Conservation (phyloP, 176 grass and related monocot species). For the Oryza glaberrima region DNA sequence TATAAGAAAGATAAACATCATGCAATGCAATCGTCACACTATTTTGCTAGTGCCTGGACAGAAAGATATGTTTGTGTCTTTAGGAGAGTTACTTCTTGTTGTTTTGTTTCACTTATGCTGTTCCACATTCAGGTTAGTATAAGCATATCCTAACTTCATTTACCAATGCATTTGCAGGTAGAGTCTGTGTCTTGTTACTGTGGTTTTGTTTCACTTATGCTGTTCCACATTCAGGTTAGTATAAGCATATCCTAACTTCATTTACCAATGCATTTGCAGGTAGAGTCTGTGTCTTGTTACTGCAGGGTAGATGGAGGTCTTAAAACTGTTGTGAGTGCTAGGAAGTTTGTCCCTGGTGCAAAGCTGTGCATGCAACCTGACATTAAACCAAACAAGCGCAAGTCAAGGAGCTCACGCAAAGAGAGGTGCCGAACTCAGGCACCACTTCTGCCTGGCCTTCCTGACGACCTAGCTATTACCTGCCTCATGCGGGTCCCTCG, state of each 20-base stretch:
- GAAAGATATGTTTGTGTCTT: not conserved
- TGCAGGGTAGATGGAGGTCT: slow-evolving; percentile 72
- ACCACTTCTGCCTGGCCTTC: slow-evolving; percentile 84
- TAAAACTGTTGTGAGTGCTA: slow-evolving; percentile 71
- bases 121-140: slow-evolving; percentile 18
- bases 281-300: slow-evolving; percentile 66
- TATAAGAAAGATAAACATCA: slow-evolving; percentile 16
- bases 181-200: slow-evolving; percentile 68
- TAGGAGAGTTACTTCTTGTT: not conserved
- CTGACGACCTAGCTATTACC: slow-evolving; percentile 89
- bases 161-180: slow-evolving; percentile 53
- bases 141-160: slow-evolving; percentile 20
- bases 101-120: slow-evolving; percentile 17
- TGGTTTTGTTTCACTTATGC: slow-evolving; percentile 23
- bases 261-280: slow-evolving; percentile 51
- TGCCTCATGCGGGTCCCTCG: slow-evolving; percentile 83
- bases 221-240: slow-evolving; percentile 16
- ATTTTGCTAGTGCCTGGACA: slow-evolving; percentile 32
- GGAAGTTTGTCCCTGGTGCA: slow-evolving; percentile 67
- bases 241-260: slow-evolving; percentile 12
- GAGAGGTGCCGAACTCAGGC: slow-evolving; percentile 62
- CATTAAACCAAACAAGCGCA: slow-evolving; percentile 69
- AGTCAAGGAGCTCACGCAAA: slow-evolving; percentile 61
- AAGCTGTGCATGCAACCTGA: slow-evolving; percentile 72
- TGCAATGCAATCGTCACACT: not conserved